Conservation (phyloP, 1,139 yeast species). For the Saccharomyces hybrid region DNA sequence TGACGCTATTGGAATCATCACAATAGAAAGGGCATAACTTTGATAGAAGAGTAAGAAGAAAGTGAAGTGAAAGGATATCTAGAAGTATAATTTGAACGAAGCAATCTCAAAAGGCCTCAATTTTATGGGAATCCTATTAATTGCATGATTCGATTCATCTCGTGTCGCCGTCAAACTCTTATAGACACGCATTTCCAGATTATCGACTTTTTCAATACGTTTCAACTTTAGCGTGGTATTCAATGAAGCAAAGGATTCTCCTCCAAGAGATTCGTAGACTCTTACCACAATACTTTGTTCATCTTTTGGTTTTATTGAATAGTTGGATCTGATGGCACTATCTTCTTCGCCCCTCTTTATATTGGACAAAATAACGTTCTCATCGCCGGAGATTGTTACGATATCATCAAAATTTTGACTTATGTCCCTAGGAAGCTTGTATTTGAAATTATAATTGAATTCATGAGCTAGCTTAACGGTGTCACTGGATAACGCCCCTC, state of each 20-base stretch:
- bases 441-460: conserved; percentile 55
- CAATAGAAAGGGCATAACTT: conserved; percentile 3
- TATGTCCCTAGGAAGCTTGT: conserved; percentile 43
- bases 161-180: conserved; percentile 33
- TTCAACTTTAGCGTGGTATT: conserved; percentile 39
- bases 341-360: conserved; percentile 88
- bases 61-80: not conserved
- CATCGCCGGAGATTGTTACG: conserved; percentile 55
- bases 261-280: conserved; percentile 83
- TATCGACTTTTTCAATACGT: conserved; percentile 53
- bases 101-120: conserved; percentile 76
- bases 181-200: conserved; percentile 52
- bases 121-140: conserved; percentile 38
- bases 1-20: not conserved
- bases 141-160: conserved; percentile 26
- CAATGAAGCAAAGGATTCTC: conserved; percentile 50
- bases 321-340: conserved; percentile 39
- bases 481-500: conserved; percentile 51
- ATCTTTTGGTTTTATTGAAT: conserved; percentile 19
- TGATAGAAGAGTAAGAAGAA: not conserved
- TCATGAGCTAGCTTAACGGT: conserved; percentile 72
- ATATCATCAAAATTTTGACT: conserved; percentile 69
- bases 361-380: conserved; percentile 61
- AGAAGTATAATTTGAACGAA: conserved; percentile 46
- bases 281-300: conserved; percentile 57